Evolutionary conservation across 2,329 filamentous ascomycete species (phyloP), one percentile per base, ranked within the genome.

Genomic region (Calcarisporium arbuscula): DNA sequence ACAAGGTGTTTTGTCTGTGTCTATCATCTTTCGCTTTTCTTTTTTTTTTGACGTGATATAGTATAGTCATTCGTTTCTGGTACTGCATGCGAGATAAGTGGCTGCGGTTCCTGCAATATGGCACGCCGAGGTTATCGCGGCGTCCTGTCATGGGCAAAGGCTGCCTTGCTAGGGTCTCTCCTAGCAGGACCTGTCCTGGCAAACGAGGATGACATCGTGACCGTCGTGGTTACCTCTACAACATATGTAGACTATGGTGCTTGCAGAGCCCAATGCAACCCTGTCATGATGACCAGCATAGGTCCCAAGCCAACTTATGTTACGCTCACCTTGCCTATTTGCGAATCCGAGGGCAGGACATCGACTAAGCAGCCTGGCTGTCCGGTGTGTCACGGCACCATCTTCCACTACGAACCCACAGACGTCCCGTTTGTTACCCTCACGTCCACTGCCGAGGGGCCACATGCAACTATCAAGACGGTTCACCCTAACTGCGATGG

Each of bases 321-420:
- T 20, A 36, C 30, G 20, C 42, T 53, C 12, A 49, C 49, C 10
- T 29, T 53, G 11, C 50, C 50, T 4, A 44, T 42, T 6, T 49
- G 37, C 26, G 31, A 45, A 19, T 34, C 38, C n/a, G 31, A 42
- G n/a, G 42, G 27, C 10, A 39, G 30, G 19, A 47, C 42, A 11
- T 46, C 41, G 7, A 50, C 46, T 25, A 43, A 44, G 16, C 28
- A 39, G 2, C 47, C 49, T 1, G 32, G 32, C 5, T 51, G 47
- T 20, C 41, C 45, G 15, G 45, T 28, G 14, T 51, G 49, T 25
- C 28, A 30, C 15, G 47, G 48, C 19, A 54, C 50, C 17, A 43
- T 54, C 31, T 46, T 47, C 29, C 29, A 39, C 38, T 53, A 47
- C 25, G 34, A 54, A 28, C 42, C 49, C 9, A 53, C 49, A 8